A percentile compares a stretch with the other conserved stretches of the same genome.
Evolutionary conservation across 768 basidiomycete genomes (phyloP).

Genomic region (Rhizopogon rudus): DNA sequence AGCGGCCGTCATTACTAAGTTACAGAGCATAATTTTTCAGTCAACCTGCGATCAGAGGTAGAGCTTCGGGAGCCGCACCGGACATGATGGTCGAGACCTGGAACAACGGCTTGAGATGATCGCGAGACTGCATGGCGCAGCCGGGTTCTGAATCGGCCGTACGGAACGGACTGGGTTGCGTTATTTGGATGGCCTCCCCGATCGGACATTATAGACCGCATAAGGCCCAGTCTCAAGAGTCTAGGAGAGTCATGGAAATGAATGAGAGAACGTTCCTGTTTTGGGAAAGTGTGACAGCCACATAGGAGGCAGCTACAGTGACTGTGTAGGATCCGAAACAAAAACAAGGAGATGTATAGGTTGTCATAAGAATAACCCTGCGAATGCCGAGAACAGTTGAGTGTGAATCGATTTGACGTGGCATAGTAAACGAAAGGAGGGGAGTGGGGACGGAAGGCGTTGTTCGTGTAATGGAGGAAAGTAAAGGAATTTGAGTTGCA

Average conservation of each 20-base stretch:
- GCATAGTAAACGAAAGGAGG: neutral
- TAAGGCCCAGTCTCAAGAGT: neutral
- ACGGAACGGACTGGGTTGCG: neutral
- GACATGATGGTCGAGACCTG: no score
- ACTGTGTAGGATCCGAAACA: neutral
- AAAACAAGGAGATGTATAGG: neutral
- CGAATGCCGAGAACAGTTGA: constrained; percentile 2
- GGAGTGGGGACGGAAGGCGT: neutral
- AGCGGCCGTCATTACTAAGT: no score
- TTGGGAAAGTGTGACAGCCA: neutral
- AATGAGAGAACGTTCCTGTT: neutral
- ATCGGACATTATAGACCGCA: neutral
- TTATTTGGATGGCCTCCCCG: neutral
- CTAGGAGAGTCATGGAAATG: neutral
- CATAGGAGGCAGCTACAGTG: neutral
- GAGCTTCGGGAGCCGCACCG: no score
- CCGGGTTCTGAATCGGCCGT: neutral
- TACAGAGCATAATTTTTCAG: no score
- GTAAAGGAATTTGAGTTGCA: neutral
- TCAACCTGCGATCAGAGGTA: no score
- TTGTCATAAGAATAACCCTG: neutral
- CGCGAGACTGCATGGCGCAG: no score
- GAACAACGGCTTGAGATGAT: no score
- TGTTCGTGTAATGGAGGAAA: neutral
- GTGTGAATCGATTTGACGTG: constrained; percentile 1